These are phyloP conservation scores for Trichoderma arundinaceum DNA, from an alignment of 2,329 filamentous ascomycete genomes.

Conservation along the genomic window DNA sequence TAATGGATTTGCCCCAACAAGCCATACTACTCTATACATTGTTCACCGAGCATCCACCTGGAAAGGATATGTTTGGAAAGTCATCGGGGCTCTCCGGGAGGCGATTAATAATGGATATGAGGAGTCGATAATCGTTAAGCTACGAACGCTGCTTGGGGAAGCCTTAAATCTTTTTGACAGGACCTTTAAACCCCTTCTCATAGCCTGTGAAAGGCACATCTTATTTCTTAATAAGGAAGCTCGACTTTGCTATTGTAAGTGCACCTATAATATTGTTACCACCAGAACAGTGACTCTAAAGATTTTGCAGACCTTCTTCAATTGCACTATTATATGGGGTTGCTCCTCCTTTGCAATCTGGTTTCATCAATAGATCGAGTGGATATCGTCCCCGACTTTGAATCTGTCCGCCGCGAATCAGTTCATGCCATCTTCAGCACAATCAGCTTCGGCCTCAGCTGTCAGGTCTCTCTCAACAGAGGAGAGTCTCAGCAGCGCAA, in stretches of 20 bases:
- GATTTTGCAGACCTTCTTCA: not conserved
- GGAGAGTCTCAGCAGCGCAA: not conserved
- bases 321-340: constrained; percentile 19
- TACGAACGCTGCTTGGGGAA: not conserved
- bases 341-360: not conserved
- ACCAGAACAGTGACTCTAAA: not conserved
- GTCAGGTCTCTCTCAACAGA: not conserved
- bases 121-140: not conserved
- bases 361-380: not conserved
- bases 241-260: constrained; percentile 19
- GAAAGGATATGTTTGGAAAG: constrained; percentile 20
- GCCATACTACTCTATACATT: not conserved
- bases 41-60: constrained; percentile 17
- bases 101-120: constrained; percentile 13
- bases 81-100: constrained; percentile 15
- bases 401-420: constrained; percentile 1
- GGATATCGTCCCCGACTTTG: constrained; percentile 10
- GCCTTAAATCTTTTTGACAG: constrained; percentile 1
- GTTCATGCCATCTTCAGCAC: constrained; percentile 19
- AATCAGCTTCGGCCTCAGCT: constrained; percentile 13
- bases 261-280: not conserved
- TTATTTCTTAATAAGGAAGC: constrained; percentile 7
- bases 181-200: constrained; percentile 15
- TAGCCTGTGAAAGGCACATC: constrained; percentile 8
- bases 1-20: constrained; percentile 9